Base-by-base conservation (phyloP, 2,329 filamentous ascomycete species). In the Dactylellina cionopaga region DNA sequence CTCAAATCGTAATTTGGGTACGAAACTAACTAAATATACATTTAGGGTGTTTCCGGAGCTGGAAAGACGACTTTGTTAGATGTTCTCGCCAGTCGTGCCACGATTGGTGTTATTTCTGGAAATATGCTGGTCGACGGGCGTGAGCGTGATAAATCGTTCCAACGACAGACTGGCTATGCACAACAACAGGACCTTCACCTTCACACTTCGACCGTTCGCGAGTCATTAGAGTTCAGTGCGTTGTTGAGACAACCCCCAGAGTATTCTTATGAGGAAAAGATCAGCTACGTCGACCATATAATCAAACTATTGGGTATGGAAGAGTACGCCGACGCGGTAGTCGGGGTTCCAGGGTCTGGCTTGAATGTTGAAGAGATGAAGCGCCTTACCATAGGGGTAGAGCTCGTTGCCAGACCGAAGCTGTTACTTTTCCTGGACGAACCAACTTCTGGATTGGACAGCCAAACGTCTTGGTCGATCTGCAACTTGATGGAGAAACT, bases 151-250 rank as follows among this genome's bases (percentile, higher is more conserved):
- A 84, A 85, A 44, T 92, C 90, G 0, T 96, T 96, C 85, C 92
- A 96, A 80, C 89, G 92, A 75, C 95, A 94, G 82, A 96, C 92
- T 0, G 92, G 92, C 43, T 96, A 96, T 76, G 92, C 93, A 33
- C 92, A 96, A 79, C 93, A 96, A 80, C 92, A 96, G 79, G 93
- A 97, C 85, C 85, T 96, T 11, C 93, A 96, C 79, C 84, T 96
- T 43, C 84, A 89, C 47, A 96, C 92, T 0, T 88, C 89, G 0
- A 96, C 93, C 0, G 92, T 96, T 37, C 89, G 93, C 73, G 93
- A 97, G 81, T 92, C 92, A 6, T 85, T 98, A 31, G 87, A 87
- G 77, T 97, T 97, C 81, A 92, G 89, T 77, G 93, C 93, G 19
- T 80, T 94, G 5, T 88, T 97, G 39, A 90, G 93, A 73, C 93